Conservation (phyloP, 768 basidiomycete species). For the Psilocybe sp. region DNA sequence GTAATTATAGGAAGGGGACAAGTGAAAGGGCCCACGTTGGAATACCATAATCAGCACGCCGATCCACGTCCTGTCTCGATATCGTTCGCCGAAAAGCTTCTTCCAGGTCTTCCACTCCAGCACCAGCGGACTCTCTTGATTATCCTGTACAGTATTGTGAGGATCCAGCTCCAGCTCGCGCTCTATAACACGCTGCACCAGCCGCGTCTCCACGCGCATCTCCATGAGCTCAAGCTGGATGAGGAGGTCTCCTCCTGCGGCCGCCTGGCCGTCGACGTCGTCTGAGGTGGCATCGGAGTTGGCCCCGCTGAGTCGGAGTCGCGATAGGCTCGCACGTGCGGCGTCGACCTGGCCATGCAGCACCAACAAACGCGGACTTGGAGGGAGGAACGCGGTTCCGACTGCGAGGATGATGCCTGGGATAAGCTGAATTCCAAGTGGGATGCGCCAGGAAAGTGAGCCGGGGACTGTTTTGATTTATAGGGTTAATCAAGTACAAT, state of each 20-base stretch:
- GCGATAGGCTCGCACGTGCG: slow-evolving; percentile 55
- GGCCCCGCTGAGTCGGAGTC: slow-evolving; percentile 41
- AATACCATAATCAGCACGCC: slow-evolving; percentile 79
- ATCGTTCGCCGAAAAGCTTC: slow-evolving; percentile 49
- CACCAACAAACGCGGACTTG: slow-evolving; percentile 60
- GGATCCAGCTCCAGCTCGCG: slow-evolving; percentile 8
- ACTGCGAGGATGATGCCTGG: slow-evolving; percentile 66
- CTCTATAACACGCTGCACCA: slow-evolving; percentile 39
- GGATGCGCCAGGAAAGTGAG: slow-evolving; percentile 74
- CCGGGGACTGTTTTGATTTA: slow-evolving; percentile 42
- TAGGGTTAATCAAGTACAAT: background rate
- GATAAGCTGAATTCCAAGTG: slow-evolving; percentile 66
- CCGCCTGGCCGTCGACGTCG: slow-evolving; percentile 50
- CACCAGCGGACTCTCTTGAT: slow-evolving; percentile 15
- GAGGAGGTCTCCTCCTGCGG: slow-evolving; percentile 45
- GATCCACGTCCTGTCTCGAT: slow-evolving; percentile 61
- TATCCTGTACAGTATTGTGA: background rate
- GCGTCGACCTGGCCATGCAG: slow-evolving; percentile 54
- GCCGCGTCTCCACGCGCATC: slow-evolving; percentile 65
- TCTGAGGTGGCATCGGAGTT: slow-evolving; percentile 20
- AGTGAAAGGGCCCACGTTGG: slow-evolving; percentile 55
- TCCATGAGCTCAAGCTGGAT: slow-evolving; percentile 69
- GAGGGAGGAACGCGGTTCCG: slow-evolving; percentile 59
- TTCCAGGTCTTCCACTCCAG: slow-evolving; percentile 50
- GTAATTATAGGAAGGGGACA: background rate